Percentiles rank a stretch among this genome's conserved stretches.
These are phyloP conservation scores for Fonsecaea pedrosoi DNA, from an alignment of 2,329 filamentous ascomycete species.

Conservation along the genomic window DNA sequence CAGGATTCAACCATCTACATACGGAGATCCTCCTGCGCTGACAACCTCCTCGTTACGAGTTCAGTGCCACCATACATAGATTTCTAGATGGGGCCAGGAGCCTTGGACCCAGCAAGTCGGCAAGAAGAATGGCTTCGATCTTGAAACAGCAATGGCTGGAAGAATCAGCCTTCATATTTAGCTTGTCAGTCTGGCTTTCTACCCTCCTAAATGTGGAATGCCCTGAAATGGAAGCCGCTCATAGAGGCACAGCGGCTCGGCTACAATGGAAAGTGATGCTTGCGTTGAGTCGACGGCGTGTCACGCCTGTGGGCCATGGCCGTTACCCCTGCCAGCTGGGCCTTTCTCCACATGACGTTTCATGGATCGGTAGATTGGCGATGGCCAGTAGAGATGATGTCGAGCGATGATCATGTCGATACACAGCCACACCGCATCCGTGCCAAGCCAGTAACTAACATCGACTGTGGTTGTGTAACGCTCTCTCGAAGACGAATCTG, in stretches of 20 bases:
- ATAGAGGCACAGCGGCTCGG: slow-evolving; percentile 1
- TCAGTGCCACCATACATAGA: background rate
- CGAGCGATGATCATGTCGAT: slow-evolving; percentile 14
- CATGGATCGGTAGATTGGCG: slow-evolving; percentile 13
- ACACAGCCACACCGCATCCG: slow-evolving; percentile 4
- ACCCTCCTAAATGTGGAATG: no score
- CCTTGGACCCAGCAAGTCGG: background rate
- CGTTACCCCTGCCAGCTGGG: background rate
- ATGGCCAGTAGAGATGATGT: background rate
- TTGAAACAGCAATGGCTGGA: background rate
- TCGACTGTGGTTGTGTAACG: background rate
- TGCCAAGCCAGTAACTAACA: slow-evolving; percentile 9
- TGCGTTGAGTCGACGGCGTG: background rate
- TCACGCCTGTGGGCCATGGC: background rate
- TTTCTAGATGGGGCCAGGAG: slow-evolving; percentile 14
- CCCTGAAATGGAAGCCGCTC: slow-evolving; percentile 13
- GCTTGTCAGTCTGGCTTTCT: no score
- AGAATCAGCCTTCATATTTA: background rate
- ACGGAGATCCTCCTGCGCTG: background rate
- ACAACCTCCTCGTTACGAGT: background rate
- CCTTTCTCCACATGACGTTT: background rate
- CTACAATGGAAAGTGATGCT: background rate
- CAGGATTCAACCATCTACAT: background rate
- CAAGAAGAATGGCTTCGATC: background rate
- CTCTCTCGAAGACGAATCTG: background rate